Base-by-base conservation (phyloP, 1,284 basidiomycete genomes). In the Ceratorhiza oryzae-sativae region DNA sequence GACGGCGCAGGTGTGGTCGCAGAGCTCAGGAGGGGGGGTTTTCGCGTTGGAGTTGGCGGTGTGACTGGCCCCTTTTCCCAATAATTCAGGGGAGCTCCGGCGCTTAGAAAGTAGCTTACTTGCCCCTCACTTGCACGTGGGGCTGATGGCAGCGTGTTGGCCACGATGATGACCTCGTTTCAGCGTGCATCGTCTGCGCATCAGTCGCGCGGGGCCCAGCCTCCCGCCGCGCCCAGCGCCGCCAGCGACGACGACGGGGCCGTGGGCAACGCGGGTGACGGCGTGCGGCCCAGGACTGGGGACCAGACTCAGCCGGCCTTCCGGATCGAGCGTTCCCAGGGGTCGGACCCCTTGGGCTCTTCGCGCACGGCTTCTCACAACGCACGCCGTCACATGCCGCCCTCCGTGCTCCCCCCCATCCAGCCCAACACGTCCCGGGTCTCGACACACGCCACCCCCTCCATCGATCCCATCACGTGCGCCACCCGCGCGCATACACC, bases 101-200 rank as follows among this genome's bases (percentile, higher is more conserved):
- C 60, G 60, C 60, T 48, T 62, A 49, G 48, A 23, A 49, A 49
- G 48, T 49, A 62, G 36, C 45, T 39, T n/a, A n/a, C n/a, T n/a
- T 41, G 30, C 60, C 60, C 60, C 60, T 62, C 36, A 42, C 60
- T 62, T 48, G 60, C 60, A 62, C 60, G 60, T 62, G 60, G 42
- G 39, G 20, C 60, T 62, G 60, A 62, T 62, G 36, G 60, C 60
- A 39, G 46, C 60, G 60, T 62, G 60, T 45, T 20, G 6, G 58
- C 58, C 58, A 60, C 58, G 58, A 48, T 46, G 60, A 42, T 49
- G 32, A 48, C 62, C 62, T 65, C 62, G 62, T 65, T 65, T 65
- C 62, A 65, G 30, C 46, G 39, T 45, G 36, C 32, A 49, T 56
- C 53, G 27, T 65, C 62, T 42, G 45, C n/a, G 62, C 62, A 49